Conservation (phyloP, 2,329 filamentous ascomycete genomes). For the Talaromyces funiculosus region DNA sequence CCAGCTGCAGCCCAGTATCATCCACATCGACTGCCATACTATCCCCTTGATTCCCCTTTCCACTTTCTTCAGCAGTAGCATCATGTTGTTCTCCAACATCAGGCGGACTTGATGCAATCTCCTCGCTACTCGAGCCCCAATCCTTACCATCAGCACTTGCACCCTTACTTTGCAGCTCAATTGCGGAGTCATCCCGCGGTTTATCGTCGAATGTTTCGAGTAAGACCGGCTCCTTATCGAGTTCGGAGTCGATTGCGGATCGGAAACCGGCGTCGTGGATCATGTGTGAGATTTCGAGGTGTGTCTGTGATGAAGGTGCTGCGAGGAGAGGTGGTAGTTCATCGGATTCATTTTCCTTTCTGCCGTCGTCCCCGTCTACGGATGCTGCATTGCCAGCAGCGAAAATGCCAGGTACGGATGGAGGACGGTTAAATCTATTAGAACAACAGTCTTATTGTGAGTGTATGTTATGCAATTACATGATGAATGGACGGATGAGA, state of each 20-base stretch:
- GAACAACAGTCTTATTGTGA: conserved; percentile 16
- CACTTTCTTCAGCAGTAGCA: background rate
- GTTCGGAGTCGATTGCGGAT: conserved; percentile 40
- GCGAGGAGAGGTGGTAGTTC: background rate
- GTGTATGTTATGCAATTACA: background rate
- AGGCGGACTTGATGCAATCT: conserved; percentile 17
- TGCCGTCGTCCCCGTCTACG: background rate
- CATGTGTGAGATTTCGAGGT: conserved; percentile 39
- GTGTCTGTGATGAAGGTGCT: conserved; percentile 31
- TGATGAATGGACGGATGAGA: conserved; percentile 16
- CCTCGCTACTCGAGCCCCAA: conserved; percentile 3
- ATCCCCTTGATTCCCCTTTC: background rate
- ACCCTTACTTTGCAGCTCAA: background rate
- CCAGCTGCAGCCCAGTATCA: background rate
- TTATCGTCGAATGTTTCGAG: conserved; percentile 11
- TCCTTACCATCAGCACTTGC: background rate
- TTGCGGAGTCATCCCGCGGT: background rate
- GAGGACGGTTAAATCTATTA: conserved; percentile 4
- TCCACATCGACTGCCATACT: background rate
- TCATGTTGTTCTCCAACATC: background rate
- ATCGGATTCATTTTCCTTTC: background rate
- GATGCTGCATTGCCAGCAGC: conserved; percentile 9
- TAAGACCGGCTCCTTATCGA: background rate
- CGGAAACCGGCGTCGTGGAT: conserved; percentile 48
- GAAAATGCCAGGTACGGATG: background rate